Base-by-base conservation (phyloP, 202 grass and related monocot species). In the Brachypodium distachyon region DNA sequence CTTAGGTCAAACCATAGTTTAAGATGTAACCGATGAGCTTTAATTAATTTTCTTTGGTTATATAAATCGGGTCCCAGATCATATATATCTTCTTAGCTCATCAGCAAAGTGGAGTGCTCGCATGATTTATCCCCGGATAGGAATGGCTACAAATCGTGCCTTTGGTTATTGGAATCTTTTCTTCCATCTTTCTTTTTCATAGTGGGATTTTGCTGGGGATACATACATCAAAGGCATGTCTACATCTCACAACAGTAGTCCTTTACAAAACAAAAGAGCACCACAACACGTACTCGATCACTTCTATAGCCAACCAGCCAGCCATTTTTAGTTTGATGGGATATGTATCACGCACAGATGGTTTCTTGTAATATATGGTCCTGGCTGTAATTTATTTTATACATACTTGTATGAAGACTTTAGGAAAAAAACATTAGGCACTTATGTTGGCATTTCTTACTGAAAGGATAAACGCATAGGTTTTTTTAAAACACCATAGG, bases 51-150 rank as follows among this genome's bases (percentile, higher is more conserved):
- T 48, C 49, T 60, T 51, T 82, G 48, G n/a, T n/a, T n/a, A n/a
- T n/a, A n/a, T n/a, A 6, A 48, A 56, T 42, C 9, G 31, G 28
- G 50, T 32, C 65, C 64, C 18, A 59, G 46, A 34, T 9, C 18
- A 59, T n/a, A n/a, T n/a, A n/a, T n/a, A n/a, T 65, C 40, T 66
- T 23, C 58, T 31, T 48, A 78, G 66, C 29, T 73, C 47, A 82
- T 73, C 47, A 82, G 65, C 78, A 72, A 50, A 39, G 23, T 12
- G 2, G 8, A 39, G 19, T 18, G 54, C 54, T 61, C 39, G 12
- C 32, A 17, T 21, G 60, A 42, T 74, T 73, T 75, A 16, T 60
- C 23, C 41, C 7, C 16, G 7, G 26, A 61, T 18, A 70, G 43
- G 36, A n/a, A 32, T 47, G 37, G 53, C 28, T 54, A 27, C 23